Conservation (phyloP, 257 asterid genomes). For the Solanum acaule region DNA sequence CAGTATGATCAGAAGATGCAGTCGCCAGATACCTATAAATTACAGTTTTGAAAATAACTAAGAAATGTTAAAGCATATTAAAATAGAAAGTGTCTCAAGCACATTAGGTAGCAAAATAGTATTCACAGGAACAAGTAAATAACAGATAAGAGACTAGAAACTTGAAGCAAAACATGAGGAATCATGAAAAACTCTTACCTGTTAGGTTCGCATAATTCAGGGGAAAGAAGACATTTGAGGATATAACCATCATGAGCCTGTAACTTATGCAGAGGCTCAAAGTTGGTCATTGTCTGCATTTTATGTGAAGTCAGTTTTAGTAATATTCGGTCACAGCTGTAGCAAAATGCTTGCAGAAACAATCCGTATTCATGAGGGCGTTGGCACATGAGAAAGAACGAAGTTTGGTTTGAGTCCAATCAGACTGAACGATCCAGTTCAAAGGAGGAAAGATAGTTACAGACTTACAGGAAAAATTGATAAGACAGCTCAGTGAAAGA, state of each 20-base stretch:
- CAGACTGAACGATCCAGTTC: background rate
- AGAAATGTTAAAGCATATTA: background rate
- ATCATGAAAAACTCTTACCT: conserved; percentile 29
- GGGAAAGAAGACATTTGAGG: conserved; percentile 92
- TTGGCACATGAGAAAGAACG: background rate
- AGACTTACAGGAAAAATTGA: background rate
- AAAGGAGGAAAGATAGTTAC: background rate
- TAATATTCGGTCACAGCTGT: background rate
- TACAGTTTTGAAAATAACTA: background rate
- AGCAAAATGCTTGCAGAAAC: background rate
- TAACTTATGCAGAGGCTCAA: conserved; percentile 95
- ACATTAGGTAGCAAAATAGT: background rate
- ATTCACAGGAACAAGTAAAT: background rate
- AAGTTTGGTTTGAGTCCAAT: background rate
- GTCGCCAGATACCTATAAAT: conserved; percentile 75
- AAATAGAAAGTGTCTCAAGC: background rate
- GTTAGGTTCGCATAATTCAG: conserved; percentile 86
- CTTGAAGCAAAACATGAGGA: background rate
- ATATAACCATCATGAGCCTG: conserved; percentile 91
- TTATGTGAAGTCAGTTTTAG: background rate
- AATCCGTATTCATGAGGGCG: background rate
- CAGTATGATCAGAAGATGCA: conserved; percentile 88
- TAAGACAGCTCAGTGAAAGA: background rate
- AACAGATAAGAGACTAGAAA: background rate
- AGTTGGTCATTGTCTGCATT: conserved; percentile 91